Percentiles rank a stretch among this genome's conserved stretches.
Evolutionary conservation across 805 yeast species (phyloP).

Genomic region (Lipomyces yamanashiensis): DNA sequence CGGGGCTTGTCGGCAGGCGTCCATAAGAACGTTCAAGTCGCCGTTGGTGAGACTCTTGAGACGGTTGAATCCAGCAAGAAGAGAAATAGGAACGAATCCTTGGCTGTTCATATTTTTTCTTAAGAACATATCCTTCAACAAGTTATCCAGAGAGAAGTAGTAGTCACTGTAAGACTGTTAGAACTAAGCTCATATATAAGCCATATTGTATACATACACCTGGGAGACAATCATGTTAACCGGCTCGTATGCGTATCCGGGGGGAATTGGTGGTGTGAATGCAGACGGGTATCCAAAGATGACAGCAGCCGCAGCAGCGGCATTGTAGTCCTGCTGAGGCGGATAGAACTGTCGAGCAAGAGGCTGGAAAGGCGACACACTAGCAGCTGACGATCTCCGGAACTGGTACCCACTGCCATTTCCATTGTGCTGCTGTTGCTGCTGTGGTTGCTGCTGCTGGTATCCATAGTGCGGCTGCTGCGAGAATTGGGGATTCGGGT

Average conservation of each 20-base stretch:
- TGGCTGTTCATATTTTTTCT: conserved; percentile 77
- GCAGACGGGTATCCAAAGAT: conserved; percentile 26
- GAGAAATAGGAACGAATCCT: conserved; percentile 70
- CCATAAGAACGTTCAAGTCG: conserved; percentile 56
- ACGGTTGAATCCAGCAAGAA: conserved; percentile 74
- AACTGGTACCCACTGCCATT: conserved; percentile 16
- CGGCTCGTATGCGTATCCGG: conserved; percentile 30
- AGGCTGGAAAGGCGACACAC: conserved; percentile 28
- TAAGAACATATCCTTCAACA: conserved; percentile 80
- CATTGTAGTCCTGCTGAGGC: conserved; percentile 29
- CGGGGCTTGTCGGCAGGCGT: conserved; percentile 59
- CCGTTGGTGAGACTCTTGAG: conserved; percentile 68
- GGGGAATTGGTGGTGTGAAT: conserved; percentile 21
- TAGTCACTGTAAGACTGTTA: conserved; percentile 56
- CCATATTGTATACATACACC: conserved; percentile 18
- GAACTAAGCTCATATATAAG: background rate
- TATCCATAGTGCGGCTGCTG: conserved; percentile 24
- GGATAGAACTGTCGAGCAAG: conserved; percentile 21
- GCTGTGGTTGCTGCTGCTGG: conserved; percentile 23
- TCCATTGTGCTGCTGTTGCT: conserved; percentile 22
- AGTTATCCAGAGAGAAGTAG: conserved; percentile 86
- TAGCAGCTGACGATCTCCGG: conserved; percentile 31
- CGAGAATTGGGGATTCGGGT: conserved; percentile 28
- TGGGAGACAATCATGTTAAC: conserved; percentile 22
- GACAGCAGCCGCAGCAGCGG: conserved; percentile 24